Percentiles rank a stretch among this genome's conserved stretches.
These are phyloP conservation scores for Saturnispora mendoncae DNA, from an alignment of 805 yeast genomes.

Conservation along the genomic window DNA sequence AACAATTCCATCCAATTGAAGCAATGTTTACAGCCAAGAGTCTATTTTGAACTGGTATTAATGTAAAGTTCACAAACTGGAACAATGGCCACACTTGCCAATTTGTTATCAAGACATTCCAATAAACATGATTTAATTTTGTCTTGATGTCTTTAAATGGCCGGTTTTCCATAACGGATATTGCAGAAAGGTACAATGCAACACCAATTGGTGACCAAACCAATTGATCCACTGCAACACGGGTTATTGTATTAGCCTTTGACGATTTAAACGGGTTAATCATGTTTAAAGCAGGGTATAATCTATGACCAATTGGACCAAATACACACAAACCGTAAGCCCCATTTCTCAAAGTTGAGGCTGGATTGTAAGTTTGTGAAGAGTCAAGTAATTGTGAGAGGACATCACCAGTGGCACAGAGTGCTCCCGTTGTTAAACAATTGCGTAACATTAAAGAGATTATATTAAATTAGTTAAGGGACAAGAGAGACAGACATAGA, in stretches of 20 bases:
- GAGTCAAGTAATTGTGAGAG: slow-evolving; percentile 5
- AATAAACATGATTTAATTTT: slow-evolving; percentile 44
- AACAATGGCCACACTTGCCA: slow-evolving; percentile 90
- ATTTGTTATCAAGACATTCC: slow-evolving; percentile 62
- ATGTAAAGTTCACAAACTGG: slow-evolving; percentile 66
- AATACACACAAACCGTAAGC: slow-evolving; percentile 4
- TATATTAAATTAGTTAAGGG: background rate
- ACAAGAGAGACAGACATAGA: background rate
- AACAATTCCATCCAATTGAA: slow-evolving; percentile 80
- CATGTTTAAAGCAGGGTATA: slow-evolving; percentile 1
- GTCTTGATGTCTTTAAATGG: slow-evolving; percentile 30
- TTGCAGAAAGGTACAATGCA: slow-evolving; percentile 59
- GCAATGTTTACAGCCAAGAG: slow-evolving; percentile 60
- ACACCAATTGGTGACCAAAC: slow-evolving; percentile 72
- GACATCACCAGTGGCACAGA: slow-evolving; percentile 7
- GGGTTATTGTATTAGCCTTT: slow-evolving; percentile 17
- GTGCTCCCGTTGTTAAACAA: slow-evolving; percentile 4
- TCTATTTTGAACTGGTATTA: slow-evolving; percentile 66
- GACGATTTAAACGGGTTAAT: slow-evolving; percentile 1
- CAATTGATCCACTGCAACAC: slow-evolving; percentile 66
- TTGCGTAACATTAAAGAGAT: background rate
- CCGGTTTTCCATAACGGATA: slow-evolving; percentile 58
- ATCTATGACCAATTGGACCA: slow-evolving; percentile 8
- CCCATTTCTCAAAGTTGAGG: slow-evolving; percentile 4
- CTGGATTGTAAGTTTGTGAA: background rate